phyloP scores from a whole-genome alignment of 2,329 filamentous ascomycete species.

The Fusarium sp. region DNA sequence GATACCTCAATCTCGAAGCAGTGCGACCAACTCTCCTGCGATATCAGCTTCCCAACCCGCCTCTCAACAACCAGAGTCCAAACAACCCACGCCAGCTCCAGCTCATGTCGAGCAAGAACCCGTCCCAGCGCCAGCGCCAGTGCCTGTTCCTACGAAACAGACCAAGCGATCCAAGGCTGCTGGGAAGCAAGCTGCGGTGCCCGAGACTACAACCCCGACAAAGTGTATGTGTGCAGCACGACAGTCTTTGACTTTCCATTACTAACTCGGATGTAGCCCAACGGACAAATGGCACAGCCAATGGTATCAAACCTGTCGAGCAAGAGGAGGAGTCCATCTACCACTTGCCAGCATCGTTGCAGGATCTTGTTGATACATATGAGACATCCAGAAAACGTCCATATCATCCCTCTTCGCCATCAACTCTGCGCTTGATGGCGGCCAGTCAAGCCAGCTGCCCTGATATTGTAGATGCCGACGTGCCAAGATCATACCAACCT shows the following conservation, averaged over 20 bases:
- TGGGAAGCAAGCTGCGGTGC: slow-evolving; percentile 59
- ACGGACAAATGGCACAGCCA: slow-evolving; percentile 65
- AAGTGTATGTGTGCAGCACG: slow-evolving; percentile 56
- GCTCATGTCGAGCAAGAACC: slow-evolving; percentile 45
- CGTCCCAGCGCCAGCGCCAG: slow-evolving; percentile 39
- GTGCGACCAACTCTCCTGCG: slow-evolving; percentile 68
- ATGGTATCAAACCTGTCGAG: slow-evolving; percentile 63
- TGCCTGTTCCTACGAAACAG: slow-evolving; percentile 50
- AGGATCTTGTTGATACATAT: slow-evolving; percentile 91
- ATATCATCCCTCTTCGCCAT: slow-evolving; percentile 70
- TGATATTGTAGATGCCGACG: slow-evolving; percentile 82
- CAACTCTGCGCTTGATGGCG: slow-evolving; percentile 80
- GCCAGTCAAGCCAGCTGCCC: slow-evolving; percentile 81
- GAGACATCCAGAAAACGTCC: slow-evolving; percentile 83
- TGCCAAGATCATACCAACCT: slow-evolving; percentile 86
- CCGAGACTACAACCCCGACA: slow-evolving; percentile 59
- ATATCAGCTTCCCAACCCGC: slow-evolving; percentile 62
- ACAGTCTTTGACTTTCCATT: background rate
- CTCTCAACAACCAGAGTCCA: slow-evolving; percentile 54
- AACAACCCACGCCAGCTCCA: slow-evolving; percentile 50
- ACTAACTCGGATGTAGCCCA: slow-evolving; percentile 49
- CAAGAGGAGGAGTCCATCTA: slow-evolving; percentile 85
- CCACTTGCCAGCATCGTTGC: slow-evolving; percentile 88
- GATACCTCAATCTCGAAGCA: slow-evolving; percentile 68
- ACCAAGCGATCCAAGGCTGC: slow-evolving; percentile 59